Evolutionary conservation across 2,329 filamentous ascomycete genomes (phyloP).

Genomic region (Colletotrichum tofieldiae): DNA sequence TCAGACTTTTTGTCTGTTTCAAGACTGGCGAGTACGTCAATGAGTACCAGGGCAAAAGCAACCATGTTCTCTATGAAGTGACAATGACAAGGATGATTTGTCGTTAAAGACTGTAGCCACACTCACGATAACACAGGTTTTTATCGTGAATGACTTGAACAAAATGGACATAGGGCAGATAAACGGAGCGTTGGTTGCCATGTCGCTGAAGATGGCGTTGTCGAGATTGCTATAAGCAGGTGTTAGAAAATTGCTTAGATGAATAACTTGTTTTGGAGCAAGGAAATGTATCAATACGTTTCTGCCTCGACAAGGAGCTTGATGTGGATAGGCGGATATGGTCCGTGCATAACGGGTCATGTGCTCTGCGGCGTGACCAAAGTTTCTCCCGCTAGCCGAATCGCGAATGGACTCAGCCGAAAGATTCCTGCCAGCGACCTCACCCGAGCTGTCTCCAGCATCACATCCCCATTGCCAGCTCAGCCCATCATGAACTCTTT

Average conservation of each 20-base stretch:
- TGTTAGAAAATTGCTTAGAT: rapidly evolving
- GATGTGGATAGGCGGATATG: not conserved
- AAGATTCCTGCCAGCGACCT: slow-evolving; percentile 65
- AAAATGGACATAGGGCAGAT: not conserved
- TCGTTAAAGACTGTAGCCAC: not conserved
- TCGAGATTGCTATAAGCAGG: not conserved
- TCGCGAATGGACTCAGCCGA: slow-evolving; percentile 58
- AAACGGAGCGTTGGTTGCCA: not conserved
- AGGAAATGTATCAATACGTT: not conserved
- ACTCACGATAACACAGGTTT: not conserved
- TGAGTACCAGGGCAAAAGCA: too few relatives aligned
- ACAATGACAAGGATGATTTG: too few relatives aligned
- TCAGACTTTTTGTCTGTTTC: too few relatives aligned
- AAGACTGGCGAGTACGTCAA: too few relatives aligned
- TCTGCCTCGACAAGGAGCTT: not conserved
- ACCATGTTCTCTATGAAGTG: too few relatives aligned
- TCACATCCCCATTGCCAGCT: slow-evolving; percentile 66
- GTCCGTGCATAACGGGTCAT: slow-evolving; percentile 46
- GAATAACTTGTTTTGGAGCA: not conserved
- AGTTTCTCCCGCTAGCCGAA: slow-evolving; percentile 57
- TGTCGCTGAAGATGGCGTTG: not conserved
- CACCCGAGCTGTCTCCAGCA: slow-evolving; percentile 60
- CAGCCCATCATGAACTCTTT: slow-evolving; percentile 89
- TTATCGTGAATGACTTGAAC: not conserved
- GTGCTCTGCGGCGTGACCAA: slow-evolving; percentile 52